Conservation (phyloP, 2,329 filamentous ascomycete genomes). For the Cladosporium sp. region DNA sequence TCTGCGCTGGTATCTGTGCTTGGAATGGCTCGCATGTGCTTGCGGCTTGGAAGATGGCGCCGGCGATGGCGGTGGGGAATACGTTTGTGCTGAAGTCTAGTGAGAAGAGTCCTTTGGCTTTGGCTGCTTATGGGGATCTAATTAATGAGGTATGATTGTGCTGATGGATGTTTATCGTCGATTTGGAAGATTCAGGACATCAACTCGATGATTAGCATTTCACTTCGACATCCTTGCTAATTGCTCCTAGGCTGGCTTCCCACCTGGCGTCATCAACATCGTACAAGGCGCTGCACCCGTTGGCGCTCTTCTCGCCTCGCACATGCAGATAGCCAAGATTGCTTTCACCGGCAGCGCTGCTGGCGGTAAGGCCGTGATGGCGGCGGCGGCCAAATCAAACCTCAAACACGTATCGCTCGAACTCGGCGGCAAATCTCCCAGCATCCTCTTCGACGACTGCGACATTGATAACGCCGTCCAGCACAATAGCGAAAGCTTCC, state of each 20-base stretch:
- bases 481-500: conserved; percentile 65
- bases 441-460: conserved; percentile 30
- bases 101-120: conserved; percentile 46
- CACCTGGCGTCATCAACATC: conserved; percentile 63
- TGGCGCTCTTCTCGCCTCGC: conserved; percentile 45
- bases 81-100: conserved; percentile 18
- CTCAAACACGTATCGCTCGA: conserved; percentile 34
- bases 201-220: background rate
- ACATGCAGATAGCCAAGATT: conserved; percentile 20
- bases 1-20: conserved; percentile 46
- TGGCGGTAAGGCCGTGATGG: conserved; percentile 29
- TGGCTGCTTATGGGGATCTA: conserved; percentile 64
- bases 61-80: conserved; percentile 18
- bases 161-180: background rate
- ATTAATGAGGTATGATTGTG: conserved; percentile 45
- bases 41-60: conserved; percentile 32
- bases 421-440: conserved; percentile 32
- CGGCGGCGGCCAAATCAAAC: conserved; percentile 28
- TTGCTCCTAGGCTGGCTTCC: conserved; percentile 40
- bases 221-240: background rate
- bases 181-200: background rate
- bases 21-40: conserved; percentile 47
- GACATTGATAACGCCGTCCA: conserved; percentile 46
- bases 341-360: conserved; percentile 28
- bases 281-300: conserved; percentile 76